These are phyloP conservation scores for Plasmodium vinckei DNA, from an alignment of 169 alveolate species.

Conservation along the genomic window DNA sequence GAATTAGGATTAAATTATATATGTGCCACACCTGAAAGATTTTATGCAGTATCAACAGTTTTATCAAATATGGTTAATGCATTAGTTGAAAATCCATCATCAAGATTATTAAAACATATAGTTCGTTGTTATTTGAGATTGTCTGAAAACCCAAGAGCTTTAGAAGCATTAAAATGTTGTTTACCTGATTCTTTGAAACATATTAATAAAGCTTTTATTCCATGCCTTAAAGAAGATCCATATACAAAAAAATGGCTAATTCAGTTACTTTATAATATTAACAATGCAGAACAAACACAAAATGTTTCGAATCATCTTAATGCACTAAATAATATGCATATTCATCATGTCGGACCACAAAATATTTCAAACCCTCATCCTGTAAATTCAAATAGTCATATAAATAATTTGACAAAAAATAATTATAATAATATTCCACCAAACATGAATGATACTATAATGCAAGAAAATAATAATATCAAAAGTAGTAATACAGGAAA, in stretches of 20 bases:
- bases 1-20: conserved; percentile 96
- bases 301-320: not conserved
- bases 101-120: conserved; percentile 96
- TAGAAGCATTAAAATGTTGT: conserved; percentile 91
- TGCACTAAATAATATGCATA: not conserved
- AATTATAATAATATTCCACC: not conserved
- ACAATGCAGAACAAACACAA: conserved; percentile 19
- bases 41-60: conserved; percentile 97
- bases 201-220: conserved; percentile 85
- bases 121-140: conserved; percentile 97
- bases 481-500: not conserved
- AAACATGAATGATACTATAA: conserved; percentile 2
- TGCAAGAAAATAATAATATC: not conserved
- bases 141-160: conserved; percentile 95
- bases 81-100: conserved; percentile 91
- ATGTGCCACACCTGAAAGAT: conserved; percentile 98
- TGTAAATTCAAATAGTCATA: no score
- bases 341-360: no score
- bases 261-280: conserved; percentile 83
- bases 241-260: conserved; percentile 86
- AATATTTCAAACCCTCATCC: no score
- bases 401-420: not conserved
- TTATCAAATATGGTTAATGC: conserved; percentile 94
- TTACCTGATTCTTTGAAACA: conserved; percentile 84
- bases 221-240: conserved; percentile 87